Conservation (phyloP, 2,329 filamentous ascomycete genomes). For the Knufia petricola region DNA sequence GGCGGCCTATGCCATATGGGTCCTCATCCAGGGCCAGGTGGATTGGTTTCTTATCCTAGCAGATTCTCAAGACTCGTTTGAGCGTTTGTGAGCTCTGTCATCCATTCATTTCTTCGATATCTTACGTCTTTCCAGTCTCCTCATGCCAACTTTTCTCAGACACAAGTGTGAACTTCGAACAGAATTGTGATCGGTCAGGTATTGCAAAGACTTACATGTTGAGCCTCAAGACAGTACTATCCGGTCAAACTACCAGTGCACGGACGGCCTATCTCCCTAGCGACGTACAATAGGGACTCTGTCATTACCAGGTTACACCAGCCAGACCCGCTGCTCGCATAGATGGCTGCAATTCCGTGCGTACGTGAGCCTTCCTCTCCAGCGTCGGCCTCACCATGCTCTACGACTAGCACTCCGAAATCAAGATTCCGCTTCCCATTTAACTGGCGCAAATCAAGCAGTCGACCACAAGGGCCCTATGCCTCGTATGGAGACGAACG, state of each 20-base stretch:
- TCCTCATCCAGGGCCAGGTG: neutral
- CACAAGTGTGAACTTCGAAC: too few relatives aligned
- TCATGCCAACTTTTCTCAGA: neutral
- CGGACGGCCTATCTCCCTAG: too few relatives aligned
- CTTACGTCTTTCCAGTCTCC: neutral
- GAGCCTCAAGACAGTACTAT: too few relatives aligned
- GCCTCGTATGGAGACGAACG: neutral
- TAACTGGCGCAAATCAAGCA: neutral
- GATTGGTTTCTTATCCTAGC: neutral
- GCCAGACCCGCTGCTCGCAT: too few relatives aligned
- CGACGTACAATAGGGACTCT: too few relatives aligned
- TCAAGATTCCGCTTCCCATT: neutral
- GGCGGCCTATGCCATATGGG: neutral
- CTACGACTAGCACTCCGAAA: neutral
- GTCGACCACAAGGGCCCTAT: neutral
- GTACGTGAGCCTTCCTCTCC: neutral
- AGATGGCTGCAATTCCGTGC: neutral
- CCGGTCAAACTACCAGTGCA: too few relatives aligned
- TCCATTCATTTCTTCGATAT: neutral
- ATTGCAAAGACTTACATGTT: too few relatives aligned
- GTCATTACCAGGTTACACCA: too few relatives aligned
- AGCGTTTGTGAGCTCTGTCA: neutral
- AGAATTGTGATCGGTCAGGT: too few relatives aligned
- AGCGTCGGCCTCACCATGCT: neutral
- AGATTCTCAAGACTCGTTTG: neutral